phyloP scores from a whole-genome alignment of 371 early-diverging fungal genomes.

The Lichtheimia hyalospora region DNA sequence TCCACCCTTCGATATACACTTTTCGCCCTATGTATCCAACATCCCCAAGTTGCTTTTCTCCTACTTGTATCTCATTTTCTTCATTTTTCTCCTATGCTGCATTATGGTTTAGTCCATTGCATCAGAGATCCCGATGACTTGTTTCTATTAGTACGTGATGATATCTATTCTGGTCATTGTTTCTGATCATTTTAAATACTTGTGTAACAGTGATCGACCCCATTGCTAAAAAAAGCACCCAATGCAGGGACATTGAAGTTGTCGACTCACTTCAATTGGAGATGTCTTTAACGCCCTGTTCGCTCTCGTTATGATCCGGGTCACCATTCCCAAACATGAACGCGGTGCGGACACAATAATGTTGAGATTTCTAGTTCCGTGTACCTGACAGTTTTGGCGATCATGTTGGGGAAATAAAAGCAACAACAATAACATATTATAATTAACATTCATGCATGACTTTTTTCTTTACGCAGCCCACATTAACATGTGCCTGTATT shows the following conservation, averaged over 20 bases:
- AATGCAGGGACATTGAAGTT: not conserved
- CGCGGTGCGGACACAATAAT: too few relatives aligned
- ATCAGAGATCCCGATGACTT: not conserved
- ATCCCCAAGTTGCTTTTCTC: not conserved
- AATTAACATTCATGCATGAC: too few relatives aligned
- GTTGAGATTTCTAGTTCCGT: too few relatives aligned
- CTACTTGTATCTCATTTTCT: not conserved
- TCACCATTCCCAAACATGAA: too few relatives aligned
- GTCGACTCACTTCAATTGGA: constrained; percentile 1
- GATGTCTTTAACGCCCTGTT: not conserved
- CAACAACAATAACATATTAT: too few relatives aligned
- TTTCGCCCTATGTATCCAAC: not conserved
- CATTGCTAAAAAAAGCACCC: constrained; percentile 2
- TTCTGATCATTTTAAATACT: not conserved
- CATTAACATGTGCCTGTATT: too few relatives aligned
- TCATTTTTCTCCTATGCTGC: not conserved
- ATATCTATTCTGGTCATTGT: too few relatives aligned
- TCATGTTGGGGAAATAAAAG: too few relatives aligned
- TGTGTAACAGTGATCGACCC: constrained; percentile 4
- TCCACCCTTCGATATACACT: too few relatives aligned
- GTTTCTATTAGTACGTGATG: not conserved
- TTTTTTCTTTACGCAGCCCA: too few relatives aligned
- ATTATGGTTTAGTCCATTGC: not conserved
- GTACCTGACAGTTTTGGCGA: too few relatives aligned
- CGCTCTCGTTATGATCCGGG: too few relatives aligned